phyloP scores from a whole-genome alignment of 352 stramenopile genomes.

The Phytopythium chamaehyphon region DNA sequence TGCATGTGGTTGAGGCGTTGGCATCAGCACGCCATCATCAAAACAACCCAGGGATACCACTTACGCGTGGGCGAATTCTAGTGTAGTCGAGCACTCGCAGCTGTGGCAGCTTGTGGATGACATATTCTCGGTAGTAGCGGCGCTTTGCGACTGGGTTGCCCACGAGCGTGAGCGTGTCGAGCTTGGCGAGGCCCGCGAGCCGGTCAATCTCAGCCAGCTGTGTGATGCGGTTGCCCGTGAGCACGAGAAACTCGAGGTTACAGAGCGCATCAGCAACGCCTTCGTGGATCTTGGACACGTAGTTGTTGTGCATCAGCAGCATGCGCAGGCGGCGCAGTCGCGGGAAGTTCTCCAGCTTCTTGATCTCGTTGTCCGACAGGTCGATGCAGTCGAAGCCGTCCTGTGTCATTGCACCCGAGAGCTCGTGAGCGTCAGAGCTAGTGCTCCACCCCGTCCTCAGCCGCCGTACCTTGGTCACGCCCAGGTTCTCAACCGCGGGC shows the following conservation, averaged over 20 bases:
- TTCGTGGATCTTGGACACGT: conserved; percentile 84
- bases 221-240: conserved; percentile 88
- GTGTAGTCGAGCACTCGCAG: conserved; percentile 86
- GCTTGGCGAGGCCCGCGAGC: conserved; percentile 71
- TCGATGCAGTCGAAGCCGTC: conserved; percentile 94
- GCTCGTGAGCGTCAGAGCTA: background rate
- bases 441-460: background rate
- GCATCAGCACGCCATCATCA: conserved; percentile 4
- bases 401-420: conserved; percentile 19
- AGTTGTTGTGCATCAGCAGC: conserved; percentile 92
- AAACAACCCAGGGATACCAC: conserved; percentile 7
- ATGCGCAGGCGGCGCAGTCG: conserved; percentile 84
- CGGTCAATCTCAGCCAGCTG: conserved; percentile 83
- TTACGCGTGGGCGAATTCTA: conserved; percentile 71
- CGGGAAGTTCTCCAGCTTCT: conserved; percentile 94
- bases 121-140: conserved; percentile 91
- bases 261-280: conserved; percentile 70
- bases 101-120: conserved; percentile 88
- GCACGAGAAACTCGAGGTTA: conserved; percentile 87
- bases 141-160: conserved; percentile 89
- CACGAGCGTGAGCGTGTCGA: conserved; percentile 80
- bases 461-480: conserved; percentile 78
- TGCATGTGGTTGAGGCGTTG: too few relatives aligned
- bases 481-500: conserved; percentile 91
- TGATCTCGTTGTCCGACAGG: conserved; percentile 94